Evolutionary conservation across 2,329 filamentous ascomycete genomes (phyloP).

Genomic region (Didymella arachidicola): DNA sequence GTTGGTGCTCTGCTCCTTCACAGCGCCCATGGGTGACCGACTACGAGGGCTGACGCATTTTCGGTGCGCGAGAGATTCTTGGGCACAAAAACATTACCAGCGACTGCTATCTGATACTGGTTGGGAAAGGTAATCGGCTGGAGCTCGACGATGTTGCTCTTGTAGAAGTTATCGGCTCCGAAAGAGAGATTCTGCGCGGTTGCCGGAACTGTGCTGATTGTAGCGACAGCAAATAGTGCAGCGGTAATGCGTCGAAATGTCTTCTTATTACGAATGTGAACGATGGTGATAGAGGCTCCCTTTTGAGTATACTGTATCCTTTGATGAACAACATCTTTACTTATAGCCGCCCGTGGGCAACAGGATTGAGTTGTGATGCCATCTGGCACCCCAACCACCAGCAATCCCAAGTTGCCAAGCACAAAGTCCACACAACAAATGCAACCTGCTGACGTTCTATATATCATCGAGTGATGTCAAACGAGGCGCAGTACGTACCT

Average conservation of each 20-base stretch:
- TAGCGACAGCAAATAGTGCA: background rate
- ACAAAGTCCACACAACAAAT: background rate
- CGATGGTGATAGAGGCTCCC: background rate
- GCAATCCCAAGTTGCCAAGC: background rate
- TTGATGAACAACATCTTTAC: background rate
- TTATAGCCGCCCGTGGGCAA: background rate
- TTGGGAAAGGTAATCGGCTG: background rate
- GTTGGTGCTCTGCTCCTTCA: constrained; percentile 45
- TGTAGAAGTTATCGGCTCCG: background rate
- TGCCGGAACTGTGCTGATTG: background rate
- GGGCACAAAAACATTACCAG: constrained; percentile 9
- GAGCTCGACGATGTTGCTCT: background rate
- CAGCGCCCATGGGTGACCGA: constrained; percentile 41
- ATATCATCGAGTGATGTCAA: background rate
- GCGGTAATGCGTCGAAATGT: background rate
- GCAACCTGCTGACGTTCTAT: background rate
- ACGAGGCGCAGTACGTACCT: background rate
- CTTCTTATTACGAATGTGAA: background rate
- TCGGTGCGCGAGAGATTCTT: constrained; percentile 14
- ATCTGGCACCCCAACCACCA: background rate
- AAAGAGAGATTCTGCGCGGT: background rate
- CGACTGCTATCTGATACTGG: background rate
- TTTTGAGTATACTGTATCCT: background rate
- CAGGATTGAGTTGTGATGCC: background rate
- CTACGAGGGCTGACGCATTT: constrained; percentile 33